A percentile compares a stretch with the other conserved stretches of the same genome.
These are phyloP conservation scores for Sarcocystis neurona DNA, from an alignment of 169 alveolate genomes.

Conservation along the genomic window DNA sequence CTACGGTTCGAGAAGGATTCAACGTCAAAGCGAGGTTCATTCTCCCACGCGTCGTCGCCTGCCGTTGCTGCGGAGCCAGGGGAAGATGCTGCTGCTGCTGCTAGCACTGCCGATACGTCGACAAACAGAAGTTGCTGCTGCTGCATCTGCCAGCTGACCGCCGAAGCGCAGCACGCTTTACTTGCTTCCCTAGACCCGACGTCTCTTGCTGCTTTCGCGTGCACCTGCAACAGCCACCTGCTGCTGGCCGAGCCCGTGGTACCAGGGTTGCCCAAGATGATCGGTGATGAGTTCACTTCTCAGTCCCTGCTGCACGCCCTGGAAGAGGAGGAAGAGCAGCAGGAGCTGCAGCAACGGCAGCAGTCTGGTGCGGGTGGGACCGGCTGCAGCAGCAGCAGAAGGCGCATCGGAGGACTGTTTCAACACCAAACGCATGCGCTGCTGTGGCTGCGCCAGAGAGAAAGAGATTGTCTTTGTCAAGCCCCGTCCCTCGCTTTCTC, in stretches of 20 bases:
- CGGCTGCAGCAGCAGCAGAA: too few species aligned
- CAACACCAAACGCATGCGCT: constrained; percentile 50
- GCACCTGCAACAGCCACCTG: neutral
- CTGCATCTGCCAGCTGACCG: neutral
- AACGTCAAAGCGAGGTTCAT: too few species aligned
- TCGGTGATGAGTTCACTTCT: neutral
- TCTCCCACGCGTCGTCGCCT: too few species aligned
- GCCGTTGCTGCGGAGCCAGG: too few species aligned
- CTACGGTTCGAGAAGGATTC: too few species aligned
- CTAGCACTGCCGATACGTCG: too few species aligned
- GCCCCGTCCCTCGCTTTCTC: neutral
- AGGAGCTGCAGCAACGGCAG: too few species aligned
- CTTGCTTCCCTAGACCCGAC: neutral
- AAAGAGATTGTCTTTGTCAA: neutral
- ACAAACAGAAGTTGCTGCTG: too few species aligned
- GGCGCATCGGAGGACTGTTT: constrained; percentile 40
- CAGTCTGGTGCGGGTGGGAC: too few species aligned
- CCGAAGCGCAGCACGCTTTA: neutral
- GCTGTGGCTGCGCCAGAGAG: constrained; percentile 62
- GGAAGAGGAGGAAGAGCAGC: neutral
- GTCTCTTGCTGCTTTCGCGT: constrained; percentile 3
- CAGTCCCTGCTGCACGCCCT: neutral
- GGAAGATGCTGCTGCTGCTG: too few species aligned
- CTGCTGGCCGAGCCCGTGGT: constrained; percentile 15
- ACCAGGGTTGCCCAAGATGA: neutral